Evolutionary conservation across 2,329 filamentous ascomycete genomes (phyloP).

Genomic region (Penicillium italicum): DNA sequence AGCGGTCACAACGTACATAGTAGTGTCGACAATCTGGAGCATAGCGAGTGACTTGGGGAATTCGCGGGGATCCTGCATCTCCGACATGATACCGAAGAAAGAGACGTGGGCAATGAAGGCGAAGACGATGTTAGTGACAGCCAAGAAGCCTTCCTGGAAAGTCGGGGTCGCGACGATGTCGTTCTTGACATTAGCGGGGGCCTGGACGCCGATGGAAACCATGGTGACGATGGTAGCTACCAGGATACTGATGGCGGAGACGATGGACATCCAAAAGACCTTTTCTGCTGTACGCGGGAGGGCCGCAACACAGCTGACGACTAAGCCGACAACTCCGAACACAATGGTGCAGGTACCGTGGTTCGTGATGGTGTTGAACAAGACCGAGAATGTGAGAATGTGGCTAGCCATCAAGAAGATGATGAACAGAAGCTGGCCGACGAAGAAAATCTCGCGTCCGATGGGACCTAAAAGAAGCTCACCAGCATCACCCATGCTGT

Average conservation of each 20-base stretch:
- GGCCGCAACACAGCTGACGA: constrained; percentile 55
- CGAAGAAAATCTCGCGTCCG: constrained; percentile 59
- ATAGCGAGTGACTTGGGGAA: constrained; percentile 60
- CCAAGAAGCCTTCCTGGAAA: constrained; percentile 26
- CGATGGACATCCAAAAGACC: constrained; percentile 57
- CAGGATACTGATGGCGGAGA: constrained; percentile 61
- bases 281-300: constrained; percentile 60
- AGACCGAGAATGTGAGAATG: constrained; percentile 64
- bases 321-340: constrained; percentile 55
- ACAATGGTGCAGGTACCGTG: constrained; percentile 60
- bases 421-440: constrained; percentile 60
- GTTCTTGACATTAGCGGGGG: constrained; percentile 38
- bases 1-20: constrained; percentile 63
- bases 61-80: constrained; percentile 57
- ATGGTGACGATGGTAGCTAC: constrained; percentile 62
- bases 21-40: constrained; percentile 55
- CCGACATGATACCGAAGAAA: constrained; percentile 63
- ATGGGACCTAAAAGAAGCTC: constrained; percentile 56
- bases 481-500: constrained; percentile 65
- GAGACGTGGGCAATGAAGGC: constrained; percentile 63
- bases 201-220: constrained; percentile 56
- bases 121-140: constrained; percentile 65
- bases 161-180: constrained; percentile 49
- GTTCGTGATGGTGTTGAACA: constrained; percentile 60
- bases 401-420: constrained; percentile 67